Evolutionary conservation across 163 green algal genomes (phyloP), one percentile per base, ranked within the genome.

Genomic region (Scenedesmus sp.): DNA sequence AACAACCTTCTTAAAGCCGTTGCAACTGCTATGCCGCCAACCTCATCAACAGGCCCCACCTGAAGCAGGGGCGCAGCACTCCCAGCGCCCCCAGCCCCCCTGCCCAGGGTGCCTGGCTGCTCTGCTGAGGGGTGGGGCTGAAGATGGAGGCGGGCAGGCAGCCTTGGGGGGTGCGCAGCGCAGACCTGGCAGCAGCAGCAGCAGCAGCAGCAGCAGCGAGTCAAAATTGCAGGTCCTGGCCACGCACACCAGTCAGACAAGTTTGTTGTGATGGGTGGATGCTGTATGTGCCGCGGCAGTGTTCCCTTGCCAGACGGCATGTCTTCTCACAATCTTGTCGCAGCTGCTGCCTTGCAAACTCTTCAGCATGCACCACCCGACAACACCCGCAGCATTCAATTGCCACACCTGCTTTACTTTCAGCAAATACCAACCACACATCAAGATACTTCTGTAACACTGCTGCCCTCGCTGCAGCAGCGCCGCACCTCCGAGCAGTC

Each of bases 61-160:
- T 91, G 87, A 91, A 91, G 55, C 73, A 86, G 55, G 87, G 87
- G 26, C 87, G 64, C 7, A 91, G 87, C 13, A 86, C 54, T 5
- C 87, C 87, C 23, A 91, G 73, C 9, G 87, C 87, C 4, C 87
- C 87, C 57, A 91, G 79, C 7, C 52, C 73, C 13, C 87, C 87
- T 18, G 73, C 73, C 73, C 73, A 86, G 15, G 73, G 87, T 12
- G 73, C 60, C 77, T 91, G 87, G 77, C 77, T 10, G 74, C 74
- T 20, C 9, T 86, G 46, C 15, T 79, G 86, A 5, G 94, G 94
- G n/a, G 70, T 57, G 26, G 96, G 94, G 79, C 95, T 95, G 92
- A 98, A 98, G 2, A 96, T 93, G 70, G 92, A 79, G 6, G 95
- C 94, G 0, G 96, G 96, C 1, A 98, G 92, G 77, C 85, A 89